Conservation (phyloP, 2,329 filamentous ascomycete species). For the Parasarocladium wereldwijsianum region DNA sequence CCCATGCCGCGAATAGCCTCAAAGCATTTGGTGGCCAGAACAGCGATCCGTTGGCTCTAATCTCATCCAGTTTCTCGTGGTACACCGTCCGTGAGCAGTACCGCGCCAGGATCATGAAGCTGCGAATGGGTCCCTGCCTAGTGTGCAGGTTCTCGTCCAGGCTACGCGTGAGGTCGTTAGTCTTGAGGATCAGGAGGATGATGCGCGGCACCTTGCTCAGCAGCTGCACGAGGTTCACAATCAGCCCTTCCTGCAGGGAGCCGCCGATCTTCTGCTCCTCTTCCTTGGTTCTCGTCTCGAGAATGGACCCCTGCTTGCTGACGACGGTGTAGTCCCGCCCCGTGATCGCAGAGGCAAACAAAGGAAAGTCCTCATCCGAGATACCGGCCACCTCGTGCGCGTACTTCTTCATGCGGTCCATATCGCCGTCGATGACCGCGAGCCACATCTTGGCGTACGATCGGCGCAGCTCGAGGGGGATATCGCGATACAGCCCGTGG, state of each 20-base stretch:
- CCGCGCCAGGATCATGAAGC: constrained; percentile 52
- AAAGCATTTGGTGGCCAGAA: constrained; percentile 42
- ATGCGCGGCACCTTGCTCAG: constrained; percentile 81
- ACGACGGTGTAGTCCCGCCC: constrained; percentile 79
- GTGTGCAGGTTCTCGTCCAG: constrained; percentile 85
- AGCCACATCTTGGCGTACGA: constrained; percentile 97
- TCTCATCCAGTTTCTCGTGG: constrained; percentile 46
- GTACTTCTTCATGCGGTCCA: constrained; percentile 74
- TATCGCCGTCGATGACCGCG: constrained; percentile 81
- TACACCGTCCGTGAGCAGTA: constrained; percentile 56
- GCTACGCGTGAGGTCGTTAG: constrained; percentile 87
- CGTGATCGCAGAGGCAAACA: constrained; percentile 94
- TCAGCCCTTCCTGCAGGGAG: constrained; percentile 73
- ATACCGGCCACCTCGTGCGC: constrained; percentile 81
- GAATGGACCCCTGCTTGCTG: constrained; percentile 40
- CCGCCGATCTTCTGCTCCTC: constrained; percentile 82
- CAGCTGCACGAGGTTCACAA: constrained; percentile 77
- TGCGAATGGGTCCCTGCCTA: constrained; percentile 47
- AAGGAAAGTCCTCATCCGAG: constrained; percentile 75
- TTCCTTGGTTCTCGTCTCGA: constrained; percentile 45
- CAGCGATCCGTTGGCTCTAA: constrained; percentile 36
- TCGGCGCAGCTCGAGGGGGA: constrained; percentile 60
- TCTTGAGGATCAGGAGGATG: constrained; percentile 91
- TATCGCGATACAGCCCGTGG: constrained; percentile 90
- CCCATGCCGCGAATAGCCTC: constrained; percentile 39